These are phyloP conservation scores for Magnolia officinalis DNA, from an alignment of 164 flowering plant genomes.

Conservation along the genomic window DNA sequence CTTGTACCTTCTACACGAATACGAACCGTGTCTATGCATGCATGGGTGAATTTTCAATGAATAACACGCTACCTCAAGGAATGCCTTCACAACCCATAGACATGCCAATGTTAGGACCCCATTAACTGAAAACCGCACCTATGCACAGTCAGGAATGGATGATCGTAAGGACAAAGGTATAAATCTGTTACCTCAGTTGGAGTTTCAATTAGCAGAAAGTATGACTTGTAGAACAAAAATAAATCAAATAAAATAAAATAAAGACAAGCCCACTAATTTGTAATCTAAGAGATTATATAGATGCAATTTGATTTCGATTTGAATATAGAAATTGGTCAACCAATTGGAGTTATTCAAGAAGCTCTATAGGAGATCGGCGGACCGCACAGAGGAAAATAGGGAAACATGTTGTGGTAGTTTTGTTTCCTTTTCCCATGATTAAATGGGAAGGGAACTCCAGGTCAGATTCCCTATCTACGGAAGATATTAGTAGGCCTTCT, in stretches of 20 bases:
- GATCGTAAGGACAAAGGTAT: background rate
- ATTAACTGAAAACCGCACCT: slow-evolving; percentile 87
- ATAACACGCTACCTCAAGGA: slow-evolving; percentile 63
- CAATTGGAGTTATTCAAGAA: no score
- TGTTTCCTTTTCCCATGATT: no score
- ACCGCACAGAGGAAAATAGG: no score
- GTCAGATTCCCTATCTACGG: no score
- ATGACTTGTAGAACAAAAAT: background rate
- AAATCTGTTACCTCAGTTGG: background rate
- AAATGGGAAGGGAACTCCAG: no score
- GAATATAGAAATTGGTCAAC: no score
- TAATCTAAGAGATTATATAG: no score
- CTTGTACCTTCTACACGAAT: background rate
- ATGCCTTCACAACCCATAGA: slow-evolving; percentile 86
- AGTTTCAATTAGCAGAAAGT: background rate
- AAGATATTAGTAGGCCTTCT: no score
- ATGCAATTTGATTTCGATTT: no score
- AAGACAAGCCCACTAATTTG: background rate
- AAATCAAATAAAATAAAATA: background rate
- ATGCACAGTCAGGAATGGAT: background rate
- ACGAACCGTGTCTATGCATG: background rate
- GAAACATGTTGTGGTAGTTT: no score
- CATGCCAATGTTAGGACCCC: slow-evolving; percentile 68
- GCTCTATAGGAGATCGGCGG: no score
- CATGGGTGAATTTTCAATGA: background rate